These are phyloP conservation scores for Volutella citrinella DNA, from an alignment of 2,329 filamentous ascomycete genomes.

Conservation along the genomic window DNA sequence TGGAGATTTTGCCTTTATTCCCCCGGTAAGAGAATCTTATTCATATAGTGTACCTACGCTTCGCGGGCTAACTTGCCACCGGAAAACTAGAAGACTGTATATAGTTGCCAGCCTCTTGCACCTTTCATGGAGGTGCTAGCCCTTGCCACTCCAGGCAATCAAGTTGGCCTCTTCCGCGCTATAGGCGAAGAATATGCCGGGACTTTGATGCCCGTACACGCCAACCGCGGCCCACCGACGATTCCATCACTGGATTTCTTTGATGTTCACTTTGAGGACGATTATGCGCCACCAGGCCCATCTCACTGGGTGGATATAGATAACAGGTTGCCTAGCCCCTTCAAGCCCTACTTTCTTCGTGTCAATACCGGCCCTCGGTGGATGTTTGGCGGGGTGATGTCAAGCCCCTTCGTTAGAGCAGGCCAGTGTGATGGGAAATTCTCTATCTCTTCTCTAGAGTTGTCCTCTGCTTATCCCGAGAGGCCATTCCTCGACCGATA, in stretches of 20 bases:
- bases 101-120: constrained; percentile 3
- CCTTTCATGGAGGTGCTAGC: constrained; percentile 3
- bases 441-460: constrained; percentile 2
- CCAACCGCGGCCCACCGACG: background rate
- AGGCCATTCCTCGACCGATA: constrained; percentile 5
- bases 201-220: background rate
- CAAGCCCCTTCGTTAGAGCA: constrained; percentile 1
- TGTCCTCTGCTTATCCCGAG: background rate
- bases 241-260: background rate
- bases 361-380: constrained; percentile 1
- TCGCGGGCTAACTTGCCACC: background rate
- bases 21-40: constrained; percentile 1
- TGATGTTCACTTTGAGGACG: background rate
- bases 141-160: background rate
- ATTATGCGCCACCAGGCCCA: too few relatives aligned
- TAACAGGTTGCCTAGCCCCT: background rate
- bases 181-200: background rate
- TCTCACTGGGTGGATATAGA: constrained; percentile 3
- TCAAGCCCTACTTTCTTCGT: constrained; percentile 3
- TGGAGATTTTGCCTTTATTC: constrained; percentile 5
- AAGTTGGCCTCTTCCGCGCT: background rate
- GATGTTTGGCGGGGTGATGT: constrained; percentile 4
- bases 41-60: too few relatives aligned
- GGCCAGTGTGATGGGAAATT: background rate
- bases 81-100: background rate